A percentile compares a stretch with the other conserved stretches of the same genome.
Evolutionary conservation across 2,329 filamentous ascomycete species (phyloP).

Genomic region (Arthrobotrys sinensis): DNA sequence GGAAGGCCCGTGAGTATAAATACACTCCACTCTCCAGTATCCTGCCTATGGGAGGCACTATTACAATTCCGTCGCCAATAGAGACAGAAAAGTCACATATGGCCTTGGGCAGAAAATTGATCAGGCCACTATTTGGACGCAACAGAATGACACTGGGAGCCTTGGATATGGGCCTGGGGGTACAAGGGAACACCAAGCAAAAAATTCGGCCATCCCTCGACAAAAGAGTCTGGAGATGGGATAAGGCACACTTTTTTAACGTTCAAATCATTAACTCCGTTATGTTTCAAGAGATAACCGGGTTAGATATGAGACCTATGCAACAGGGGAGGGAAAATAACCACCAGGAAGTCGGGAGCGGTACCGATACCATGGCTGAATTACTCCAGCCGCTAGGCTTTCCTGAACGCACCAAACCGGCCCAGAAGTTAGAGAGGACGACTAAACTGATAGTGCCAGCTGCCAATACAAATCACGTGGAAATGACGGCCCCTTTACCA

Average conservation of each 20-base stretch:
- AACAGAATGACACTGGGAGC: too few relatives aligned
- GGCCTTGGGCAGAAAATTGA: too few relatives aligned
- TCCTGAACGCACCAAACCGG: not conserved
- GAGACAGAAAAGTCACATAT: too few relatives aligned
- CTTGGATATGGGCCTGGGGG: conserved; percentile 26
- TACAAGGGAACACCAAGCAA: not conserved
- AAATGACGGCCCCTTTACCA: not conserved
- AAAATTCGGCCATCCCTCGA: not conserved
- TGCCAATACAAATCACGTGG: not conserved
- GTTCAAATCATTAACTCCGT: conserved; percentile 26
- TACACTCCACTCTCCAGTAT: too few relatives aligned
- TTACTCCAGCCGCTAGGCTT: too few relatives aligned
- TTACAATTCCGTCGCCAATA: not conserved
- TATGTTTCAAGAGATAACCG: conserved; percentile 13
- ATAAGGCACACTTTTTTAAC: conserved; percentile 8
- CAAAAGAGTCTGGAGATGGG: conserved; percentile 16
- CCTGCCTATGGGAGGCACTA: too few relatives aligned
- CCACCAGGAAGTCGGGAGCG: too few relatives aligned
- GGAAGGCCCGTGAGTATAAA: too few relatives aligned
- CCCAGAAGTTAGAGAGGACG: too few relatives aligned
- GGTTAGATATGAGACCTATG: not conserved
- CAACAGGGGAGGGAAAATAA: too few relatives aligned
- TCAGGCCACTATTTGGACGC: too few relatives aligned
- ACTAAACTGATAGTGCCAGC: not conserved
- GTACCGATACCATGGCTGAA: too few relatives aligned